These are phyloP conservation scores for Fraxinus nigra DNA, from an alignment of 305 asterid genomes.

Conservation along the genomic window DNA sequence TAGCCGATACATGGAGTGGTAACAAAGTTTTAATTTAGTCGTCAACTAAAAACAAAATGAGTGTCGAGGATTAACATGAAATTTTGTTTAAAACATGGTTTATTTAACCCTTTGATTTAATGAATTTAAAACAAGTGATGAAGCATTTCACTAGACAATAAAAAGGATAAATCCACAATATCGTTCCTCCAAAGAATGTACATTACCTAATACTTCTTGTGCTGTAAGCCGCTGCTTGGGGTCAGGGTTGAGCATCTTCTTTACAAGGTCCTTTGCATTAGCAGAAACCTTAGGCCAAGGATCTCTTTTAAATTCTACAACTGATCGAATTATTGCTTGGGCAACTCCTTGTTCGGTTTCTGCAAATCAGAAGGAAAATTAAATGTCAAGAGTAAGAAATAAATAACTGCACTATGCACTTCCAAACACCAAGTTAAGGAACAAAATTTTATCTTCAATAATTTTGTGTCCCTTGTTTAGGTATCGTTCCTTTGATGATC, in stretches of 20 bases:
- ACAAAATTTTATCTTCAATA: not conserved
- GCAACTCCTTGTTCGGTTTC: conserved; percentile 95
- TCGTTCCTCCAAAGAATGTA: not conserved
- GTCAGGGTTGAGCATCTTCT: conserved; percentile 80
- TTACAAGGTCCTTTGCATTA: conserved; percentile 74
- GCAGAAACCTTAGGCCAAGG: conserved; percentile 92
- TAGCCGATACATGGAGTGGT: not conserved
- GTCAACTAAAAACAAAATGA: not conserved
- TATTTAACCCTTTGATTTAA: not conserved
- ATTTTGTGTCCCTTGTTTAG: not conserved
- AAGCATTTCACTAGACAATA: not conserved
- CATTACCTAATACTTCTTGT: conserved; percentile 70
- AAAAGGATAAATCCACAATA: not conserved
- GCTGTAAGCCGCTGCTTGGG: conserved; percentile 73
- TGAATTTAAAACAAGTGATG: not conserved
- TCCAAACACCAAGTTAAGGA: not conserved
- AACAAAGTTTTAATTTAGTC: not conserved
- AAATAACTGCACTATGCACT: not conserved
- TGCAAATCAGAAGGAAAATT: conserved; percentile 27
- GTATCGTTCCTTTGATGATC: not conserved
- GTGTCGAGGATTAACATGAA: not conserved
- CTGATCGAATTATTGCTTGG: conserved; percentile 78
- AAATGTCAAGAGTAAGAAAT: conserved; percentile 1
- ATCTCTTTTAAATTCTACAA: conserved; percentile 71
- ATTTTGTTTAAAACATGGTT: not conserved